These are phyloP conservation scores for Porogramme epimiltina DNA, from an alignment of 1,284 basidiomycete genomes.

Conservation along the genomic window DNA sequence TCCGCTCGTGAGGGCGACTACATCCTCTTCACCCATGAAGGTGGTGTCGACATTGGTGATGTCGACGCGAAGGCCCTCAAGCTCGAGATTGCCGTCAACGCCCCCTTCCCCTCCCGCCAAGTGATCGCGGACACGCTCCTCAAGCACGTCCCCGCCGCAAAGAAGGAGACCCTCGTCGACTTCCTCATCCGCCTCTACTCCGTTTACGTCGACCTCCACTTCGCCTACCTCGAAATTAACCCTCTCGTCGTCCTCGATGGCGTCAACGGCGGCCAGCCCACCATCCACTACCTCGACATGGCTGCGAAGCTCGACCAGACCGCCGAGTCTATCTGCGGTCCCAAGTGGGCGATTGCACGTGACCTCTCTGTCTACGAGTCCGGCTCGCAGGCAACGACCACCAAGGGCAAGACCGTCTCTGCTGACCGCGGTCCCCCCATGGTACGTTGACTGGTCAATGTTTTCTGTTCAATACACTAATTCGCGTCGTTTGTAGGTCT, in stretches of 20 bases:
- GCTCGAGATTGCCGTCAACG: conserved; percentile 81
- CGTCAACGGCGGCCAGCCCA: conserved; percentile 70
- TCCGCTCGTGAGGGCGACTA: conserved; percentile 94
- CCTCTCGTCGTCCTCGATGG: conserved; percentile 94
- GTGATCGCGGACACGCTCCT: conserved; percentile 78
- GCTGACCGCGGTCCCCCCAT: conserved; percentile 97
- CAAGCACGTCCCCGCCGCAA: conserved; percentile 75
- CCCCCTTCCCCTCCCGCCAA: conserved; percentile 80
- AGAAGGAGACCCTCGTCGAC: conserved; percentile 89
- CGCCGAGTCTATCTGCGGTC: conserved; percentile 96
- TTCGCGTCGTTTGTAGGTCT: conserved; percentile 50
- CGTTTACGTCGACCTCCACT: conserved; percentile 97
- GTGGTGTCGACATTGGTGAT: conserved; percentile 98
- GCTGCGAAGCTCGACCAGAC: conserved; percentile 99
- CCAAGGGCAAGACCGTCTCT: conserved; percentile 56
- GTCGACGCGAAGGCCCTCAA: conserved; percentile 97
- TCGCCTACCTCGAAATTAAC: conserved; percentile 99
- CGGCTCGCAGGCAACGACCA: conserved; percentile 42
- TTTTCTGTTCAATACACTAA: background rate
- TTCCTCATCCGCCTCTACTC: conserved; percentile 96
- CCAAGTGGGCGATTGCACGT: conserved; percentile 98
- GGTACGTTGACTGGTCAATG: conserved; percentile 43
- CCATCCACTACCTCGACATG: conserved; percentile 98
- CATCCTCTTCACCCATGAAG: conserved; percentile 99
- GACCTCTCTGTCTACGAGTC: conserved; percentile 79